phyloP scores from a whole-genome alignment of 2,329 filamentous ascomycete genomes.

The Beauveria sp. region DNA sequence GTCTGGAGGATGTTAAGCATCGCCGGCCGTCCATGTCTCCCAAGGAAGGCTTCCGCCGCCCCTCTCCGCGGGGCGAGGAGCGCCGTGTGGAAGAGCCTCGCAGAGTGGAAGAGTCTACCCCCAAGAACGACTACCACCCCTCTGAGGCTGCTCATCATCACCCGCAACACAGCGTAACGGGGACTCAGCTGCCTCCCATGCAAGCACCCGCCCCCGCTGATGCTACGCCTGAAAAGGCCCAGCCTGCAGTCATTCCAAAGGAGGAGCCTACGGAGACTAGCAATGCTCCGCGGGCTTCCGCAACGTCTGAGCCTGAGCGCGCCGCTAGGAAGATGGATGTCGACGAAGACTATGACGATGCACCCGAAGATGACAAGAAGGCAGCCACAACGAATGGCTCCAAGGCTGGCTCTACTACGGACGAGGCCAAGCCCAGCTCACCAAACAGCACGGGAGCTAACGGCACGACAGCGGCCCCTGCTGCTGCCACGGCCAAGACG shows the following conservation, averaged over 20 bases:
- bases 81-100: conserved; percentile 53
- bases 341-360: conserved; percentile 95
- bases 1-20: conserved; percentile 75
- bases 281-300: conserved; percentile 39
- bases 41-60: conserved; percentile 62
- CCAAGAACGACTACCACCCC: conserved; percentile 59
- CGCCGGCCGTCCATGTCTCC: conserved; percentile 72
- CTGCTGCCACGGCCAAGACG: conserved; percentile 35
- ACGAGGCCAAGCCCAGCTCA: conserved; percentile 43
- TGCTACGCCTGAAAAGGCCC: conserved; percentile 42
- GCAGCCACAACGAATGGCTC: conserved; percentile 34
- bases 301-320: conserved; percentile 60
- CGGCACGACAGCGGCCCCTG: conserved; percentile 27
- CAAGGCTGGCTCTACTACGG: conserved; percentile 39
- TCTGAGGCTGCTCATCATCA: conserved; percentile 84
- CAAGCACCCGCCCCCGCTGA: conserved; percentile 40
- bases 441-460: conserved; percentile 42
- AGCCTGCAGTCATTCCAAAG: conserved; percentile 32
- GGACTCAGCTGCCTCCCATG: conserved; percentile 54
- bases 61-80: conserved; percentile 66
- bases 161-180: conserved; percentile 45
- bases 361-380: conserved; percentile 78
- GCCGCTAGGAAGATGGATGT: conserved; percentile 94
- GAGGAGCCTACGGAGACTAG: conserved; percentile 49
- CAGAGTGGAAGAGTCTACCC: conserved; percentile 27